These are phyloP conservation scores for Aspergillus sclerotialis DNA, from an alignment of 2,329 filamentous ascomycete genomes.

Conservation along the genomic window DNA sequence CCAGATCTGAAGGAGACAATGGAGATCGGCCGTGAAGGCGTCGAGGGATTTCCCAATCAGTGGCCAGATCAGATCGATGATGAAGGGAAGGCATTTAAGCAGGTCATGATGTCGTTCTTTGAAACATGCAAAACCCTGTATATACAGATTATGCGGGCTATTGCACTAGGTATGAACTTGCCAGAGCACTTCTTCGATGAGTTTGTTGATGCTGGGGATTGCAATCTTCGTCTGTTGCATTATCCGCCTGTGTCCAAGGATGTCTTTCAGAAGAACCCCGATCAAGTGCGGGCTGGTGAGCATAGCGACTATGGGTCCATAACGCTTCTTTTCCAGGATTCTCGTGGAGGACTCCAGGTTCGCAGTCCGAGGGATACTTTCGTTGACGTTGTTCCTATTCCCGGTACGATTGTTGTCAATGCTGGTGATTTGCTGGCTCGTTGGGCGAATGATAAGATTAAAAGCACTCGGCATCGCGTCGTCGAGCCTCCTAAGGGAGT, in stretches of 20 bases:
- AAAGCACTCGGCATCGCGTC: slow-evolving; percentile 82
- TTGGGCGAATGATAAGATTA: slow-evolving; percentile 89
- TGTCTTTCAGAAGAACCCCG: slow-evolving; percentile 59
- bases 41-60: slow-evolving; percentile 62
- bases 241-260: slow-evolving; percentile 63
- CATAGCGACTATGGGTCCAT: slow-evolving; percentile 61
- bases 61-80: slow-evolving; percentile 60
- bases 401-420: slow-evolving; percentile 77
- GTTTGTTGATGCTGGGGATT: slow-evolving; percentile 64
- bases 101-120: slow-evolving; percentile 69
- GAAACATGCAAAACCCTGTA: slow-evolving; percentile 68
- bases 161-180: slow-evolving; percentile 73
- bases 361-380: slow-evolving; percentile 69
- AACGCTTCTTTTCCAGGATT: slow-evolving; percentile 51
- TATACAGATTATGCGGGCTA: slow-evolving; percentile 71
- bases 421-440: slow-evolving; percentile 78
- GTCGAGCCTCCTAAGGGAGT: slow-evolving; percentile 67
- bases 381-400: slow-evolving; percentile 75
- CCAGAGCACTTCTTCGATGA: slow-evolving; percentile 67
- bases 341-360: slow-evolving; percentile 52
- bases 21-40: slow-evolving; percentile 55
- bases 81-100: slow-evolving; percentile 56
- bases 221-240: slow-evolving; percentile 67
- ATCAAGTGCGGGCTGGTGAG: slow-evolving; percentile 68
- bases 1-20: slow-evolving; percentile 52